Conservation (phyloP, 345 rosid genomes). For the Barbarea vulgaris region DNA sequence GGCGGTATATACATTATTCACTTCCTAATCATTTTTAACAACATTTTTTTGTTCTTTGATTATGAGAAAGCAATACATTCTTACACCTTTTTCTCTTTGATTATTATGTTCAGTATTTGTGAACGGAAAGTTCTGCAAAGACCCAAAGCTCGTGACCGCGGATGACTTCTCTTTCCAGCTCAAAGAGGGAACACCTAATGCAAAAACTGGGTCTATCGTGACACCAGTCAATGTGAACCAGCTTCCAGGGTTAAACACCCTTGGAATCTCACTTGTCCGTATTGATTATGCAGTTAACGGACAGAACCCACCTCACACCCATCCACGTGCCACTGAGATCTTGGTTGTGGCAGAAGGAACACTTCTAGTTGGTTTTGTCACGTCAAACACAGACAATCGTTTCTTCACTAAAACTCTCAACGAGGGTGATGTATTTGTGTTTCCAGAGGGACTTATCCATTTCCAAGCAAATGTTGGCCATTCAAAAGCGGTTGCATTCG, state of each 20-base stretch:
- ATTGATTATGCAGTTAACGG: conserved; percentile 9
- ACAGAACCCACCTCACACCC: conserved; percentile 31
- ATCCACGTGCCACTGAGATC: conserved; percentile 35
- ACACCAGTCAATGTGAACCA: neutral
- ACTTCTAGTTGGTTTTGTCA: conserved; percentile 15
- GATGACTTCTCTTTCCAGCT: neutral
- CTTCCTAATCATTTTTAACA: neutral
- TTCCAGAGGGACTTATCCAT: conserved; percentile 30
- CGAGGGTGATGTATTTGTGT: conserved; percentile 14
- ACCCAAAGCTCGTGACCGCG: neutral
- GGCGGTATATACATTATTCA: neutral
- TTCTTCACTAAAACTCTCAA: neutral
- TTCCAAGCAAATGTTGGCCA: neutral
- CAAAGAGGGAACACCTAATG: neutral
- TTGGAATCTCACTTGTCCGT: too few relatives aligned
- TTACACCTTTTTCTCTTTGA: neutral
- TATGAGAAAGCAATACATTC: neutral
- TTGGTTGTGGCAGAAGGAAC: conserved; percentile 7
- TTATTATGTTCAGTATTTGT: conserved; percentile 6
- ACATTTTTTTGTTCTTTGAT: neutral
- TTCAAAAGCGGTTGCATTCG: conserved; percentile 9
- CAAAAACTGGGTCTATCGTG: neutral
- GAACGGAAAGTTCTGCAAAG: conserved; percentile 23
- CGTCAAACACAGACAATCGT: neutral
- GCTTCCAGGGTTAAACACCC: conserved; percentile 23